Evolutionary conservation across 306 rosid species (phyloP), one percentile per base, ranked within the genome.

Genomic region (Cucumis melo): DNA sequence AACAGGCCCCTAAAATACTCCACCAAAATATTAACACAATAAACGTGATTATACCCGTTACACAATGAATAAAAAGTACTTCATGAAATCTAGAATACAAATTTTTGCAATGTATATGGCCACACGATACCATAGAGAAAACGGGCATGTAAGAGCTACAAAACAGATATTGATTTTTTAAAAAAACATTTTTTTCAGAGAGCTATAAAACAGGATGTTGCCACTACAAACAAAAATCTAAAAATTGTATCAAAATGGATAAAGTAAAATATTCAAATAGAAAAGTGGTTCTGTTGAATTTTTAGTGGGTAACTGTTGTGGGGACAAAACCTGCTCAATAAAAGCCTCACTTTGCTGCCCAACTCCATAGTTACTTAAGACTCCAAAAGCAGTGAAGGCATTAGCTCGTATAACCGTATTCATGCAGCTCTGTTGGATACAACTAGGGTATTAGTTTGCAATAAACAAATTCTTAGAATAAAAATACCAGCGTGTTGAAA

Each of bases 341-440:
- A 90, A 93, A 51, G 90, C 84, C 83, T 93, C 98, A 34, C 78
- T 86, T 77, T 83, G 97, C 66, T 83, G 78, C 77, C 96, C 90
- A 41, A 62, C 80, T 79, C 94, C 96, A 74, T 84, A 91, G 75
- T 68, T 88, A 85, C 94, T 86, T 59, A 93, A 89, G 42, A 85
- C 89, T 79, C 98, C 98, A 88, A 93, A 91, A 64, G 91, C 97
- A 24, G 97, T 91, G 81, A 90, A 93, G 76, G 97, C 96, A 86
- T 86, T 87, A 79, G 94, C 92, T 75, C 97, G 89, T 93, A 93
- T 93, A 83, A 84, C 88, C 21, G 86, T 61, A 74, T 88, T 83
- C 91, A 85, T 75, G 83, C 90, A 85, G 70, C 86, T 81, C 98
- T 93, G 87, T 80, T 60, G 38, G 76, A 59, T 54, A 83, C 7